Conservation (phyloP, 2,329 filamentous ascomycete genomes). For the Rhexocercosporidium sp. region DNA sequence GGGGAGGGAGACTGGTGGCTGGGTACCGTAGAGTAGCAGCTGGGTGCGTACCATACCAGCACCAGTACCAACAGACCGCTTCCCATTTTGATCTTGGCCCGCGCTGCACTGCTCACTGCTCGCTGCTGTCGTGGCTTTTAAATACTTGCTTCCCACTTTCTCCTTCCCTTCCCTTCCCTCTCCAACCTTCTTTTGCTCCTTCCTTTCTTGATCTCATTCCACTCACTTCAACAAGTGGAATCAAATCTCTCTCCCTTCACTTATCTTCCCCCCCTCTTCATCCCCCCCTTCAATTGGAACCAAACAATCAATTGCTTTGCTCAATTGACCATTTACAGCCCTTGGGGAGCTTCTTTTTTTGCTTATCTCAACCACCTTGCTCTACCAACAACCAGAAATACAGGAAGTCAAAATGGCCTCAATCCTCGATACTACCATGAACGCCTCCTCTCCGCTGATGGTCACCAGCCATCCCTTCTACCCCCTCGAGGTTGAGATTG, state of each 20-base stretch:
- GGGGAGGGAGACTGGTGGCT: background rate
- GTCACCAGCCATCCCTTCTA: conserved; percentile 68
- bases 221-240: background rate
- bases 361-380: conserved; percentile 1
- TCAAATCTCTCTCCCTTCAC: background rate
- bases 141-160: conserved; percentile 11
- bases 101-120: background rate
- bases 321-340: background rate
- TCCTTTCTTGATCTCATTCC: background rate
- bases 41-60: background rate
- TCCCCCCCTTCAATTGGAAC: background rate
- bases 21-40: background rate
- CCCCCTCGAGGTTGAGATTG: conserved; percentile 65
- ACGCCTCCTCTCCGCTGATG: conserved; percentile 29
- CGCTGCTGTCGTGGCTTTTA: conserved; percentile 16
- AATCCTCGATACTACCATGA: conserved; percentile 24
- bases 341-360: background rate
- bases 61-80: background rate
- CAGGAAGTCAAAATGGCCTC: conserved; percentile 25
- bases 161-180: background rate
- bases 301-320: conserved; percentile 2
- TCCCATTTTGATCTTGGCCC: background rate
- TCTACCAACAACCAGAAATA: conserved; percentile 8
- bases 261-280: background rate
- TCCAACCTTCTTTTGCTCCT: conserved; percentile 8